Evolutionary conservation across 768 basidiomycete genomes (phyloP).

Genomic region (Tricholomella constricta): DNA sequence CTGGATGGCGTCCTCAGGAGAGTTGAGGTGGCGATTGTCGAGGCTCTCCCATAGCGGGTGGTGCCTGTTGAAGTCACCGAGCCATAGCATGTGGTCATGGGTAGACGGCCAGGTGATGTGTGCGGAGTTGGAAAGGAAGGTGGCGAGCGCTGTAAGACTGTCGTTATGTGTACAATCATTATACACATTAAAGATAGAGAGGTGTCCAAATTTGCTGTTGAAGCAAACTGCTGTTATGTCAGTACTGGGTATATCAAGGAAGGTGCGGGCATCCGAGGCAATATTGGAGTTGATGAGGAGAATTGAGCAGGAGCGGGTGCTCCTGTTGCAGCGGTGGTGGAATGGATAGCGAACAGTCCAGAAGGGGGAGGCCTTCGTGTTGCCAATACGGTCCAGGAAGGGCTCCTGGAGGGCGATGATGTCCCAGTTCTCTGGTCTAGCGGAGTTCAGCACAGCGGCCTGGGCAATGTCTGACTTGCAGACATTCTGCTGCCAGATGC

Average conservation of each 20-base stretch:
- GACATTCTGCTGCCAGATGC: too few species aligned
- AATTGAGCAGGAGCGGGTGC: too few species aligned
- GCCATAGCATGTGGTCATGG: too few species aligned
- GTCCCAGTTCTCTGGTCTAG: slow-evolving; percentile 20
- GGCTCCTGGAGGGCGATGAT: too few species aligned
- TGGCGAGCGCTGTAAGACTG: too few species aligned
- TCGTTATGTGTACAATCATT: slow-evolving; percentile 14
- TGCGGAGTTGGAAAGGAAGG: neutral
- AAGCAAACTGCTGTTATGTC: too few species aligned
- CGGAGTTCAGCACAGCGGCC: slow-evolving; percentile 14
- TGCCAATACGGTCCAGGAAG: slow-evolving; percentile 18
- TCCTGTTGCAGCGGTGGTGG: neutral
- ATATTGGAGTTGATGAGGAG: slow-evolving; percentile 14
- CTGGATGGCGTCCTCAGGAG: neutral
- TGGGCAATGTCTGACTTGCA: slow-evolving; percentile 24
- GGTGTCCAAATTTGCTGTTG: neutral
- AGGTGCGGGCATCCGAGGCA: neutral
- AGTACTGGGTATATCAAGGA: neutral
- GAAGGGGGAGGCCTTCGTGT: slow-evolving; percentile 11
- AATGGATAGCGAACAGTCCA: slow-evolving; percentile 8
- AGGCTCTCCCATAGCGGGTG: slow-evolving; percentile 8
- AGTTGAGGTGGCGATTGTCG: slow-evolving; percentile 3
- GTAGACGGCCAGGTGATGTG: neutral
- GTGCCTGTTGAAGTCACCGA: too few species aligned
- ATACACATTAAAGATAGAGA: slow-evolving; percentile 6